Percentiles rank a stretch among this genome's conserved stretches.
These are phyloP conservation scores for Plantago elongata DNA, from an alignment of 257 asterid genomes.

Conservation along the genomic window DNA sequence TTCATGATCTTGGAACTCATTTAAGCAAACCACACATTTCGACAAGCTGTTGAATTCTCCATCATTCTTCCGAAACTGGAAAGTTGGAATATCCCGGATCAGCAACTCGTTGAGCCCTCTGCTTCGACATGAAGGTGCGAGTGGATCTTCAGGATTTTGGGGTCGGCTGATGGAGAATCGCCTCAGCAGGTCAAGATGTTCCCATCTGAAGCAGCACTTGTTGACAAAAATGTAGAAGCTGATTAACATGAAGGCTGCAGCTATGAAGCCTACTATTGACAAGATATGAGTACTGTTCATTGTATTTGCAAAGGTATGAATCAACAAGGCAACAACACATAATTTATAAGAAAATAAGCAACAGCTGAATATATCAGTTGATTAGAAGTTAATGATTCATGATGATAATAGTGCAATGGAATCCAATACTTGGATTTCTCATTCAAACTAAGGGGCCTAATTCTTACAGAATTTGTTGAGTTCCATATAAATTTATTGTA, in stretches of 20 bases:
- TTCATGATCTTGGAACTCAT: constrained; percentile 60
- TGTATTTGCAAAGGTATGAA: no score
- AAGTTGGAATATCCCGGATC: constrained; percentile 65
- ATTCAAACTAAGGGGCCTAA: no score
- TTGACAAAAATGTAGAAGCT: constrained; percentile 68
- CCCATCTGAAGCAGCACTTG: constrained; percentile 73
- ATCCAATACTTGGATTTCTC: no score
- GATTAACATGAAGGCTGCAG: constrained; percentile 51
- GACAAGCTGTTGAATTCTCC: constrained; percentile 29
- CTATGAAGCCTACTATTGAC: constrained; percentile 46
- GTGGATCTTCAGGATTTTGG: constrained; percentile 27
- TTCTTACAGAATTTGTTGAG: no score
- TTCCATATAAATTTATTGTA: no score
- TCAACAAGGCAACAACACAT: no score
- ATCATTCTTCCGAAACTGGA: constrained; percentile 34
- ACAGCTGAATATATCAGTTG: no score
- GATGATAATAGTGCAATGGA: no score
- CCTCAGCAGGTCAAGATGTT: constrained; percentile 51
- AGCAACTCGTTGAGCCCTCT: constrained; percentile 66
- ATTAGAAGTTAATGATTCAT: no score
- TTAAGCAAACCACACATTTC: constrained; percentile 70
- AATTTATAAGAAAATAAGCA: no score
- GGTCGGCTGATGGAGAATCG: constrained; percentile 38
- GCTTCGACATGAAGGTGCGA: constrained; percentile 44
- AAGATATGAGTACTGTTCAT: no score